A percentile compares a stretch with the other conserved stretches of the same genome.
Evolutionary conservation across 805 yeast species (phyloP).

Genomic region (Schizosaccharomyces octosporus): DNA sequence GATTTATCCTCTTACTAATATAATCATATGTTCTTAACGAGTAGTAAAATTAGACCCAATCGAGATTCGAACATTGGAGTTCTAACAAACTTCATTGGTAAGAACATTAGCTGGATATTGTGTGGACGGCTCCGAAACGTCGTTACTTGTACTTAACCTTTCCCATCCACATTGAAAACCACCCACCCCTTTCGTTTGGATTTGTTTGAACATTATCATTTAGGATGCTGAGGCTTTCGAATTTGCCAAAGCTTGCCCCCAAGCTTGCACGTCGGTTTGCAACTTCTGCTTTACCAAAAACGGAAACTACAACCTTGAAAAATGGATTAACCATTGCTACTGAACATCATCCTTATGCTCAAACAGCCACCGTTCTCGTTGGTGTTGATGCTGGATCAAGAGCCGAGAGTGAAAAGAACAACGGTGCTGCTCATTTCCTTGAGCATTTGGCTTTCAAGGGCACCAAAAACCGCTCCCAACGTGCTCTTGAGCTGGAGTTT

Average conservation of each 20-base stretch:
- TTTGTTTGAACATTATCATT: background rate
- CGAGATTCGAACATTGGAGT: too few species aligned
- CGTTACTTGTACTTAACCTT: background rate
- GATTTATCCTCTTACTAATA: too few species aligned
- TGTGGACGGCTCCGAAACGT: background rate
- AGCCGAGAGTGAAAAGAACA: conserved; percentile 61
- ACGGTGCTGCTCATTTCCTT: conserved; percentile 92
- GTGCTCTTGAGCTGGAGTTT: conserved; percentile 67
- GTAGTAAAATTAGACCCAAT: too few species aligned
- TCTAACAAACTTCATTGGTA: too few species aligned
- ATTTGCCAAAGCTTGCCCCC: background rate
- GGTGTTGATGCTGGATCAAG: conserved; percentile 98
- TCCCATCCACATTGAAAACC: conserved; percentile 2
- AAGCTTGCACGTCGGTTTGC: conserved; percentile 6
- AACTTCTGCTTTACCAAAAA: conserved; percentile 17
- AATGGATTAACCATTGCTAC: conserved; percentile 91
- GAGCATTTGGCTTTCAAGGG: conserved; percentile 97
- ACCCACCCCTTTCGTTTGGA: conserved; percentile 1
- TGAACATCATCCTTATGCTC: conserved; percentile 61
- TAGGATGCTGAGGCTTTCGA: background rate
- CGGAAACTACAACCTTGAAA: conserved; percentile 48
- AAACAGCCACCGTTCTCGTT: conserved; percentile 92
- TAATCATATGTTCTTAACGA: too few species aligned
- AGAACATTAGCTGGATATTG: too few species aligned
- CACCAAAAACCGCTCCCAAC: conserved; percentile 55